These are phyloP conservation scores for Lactarius trivialis DNA, from an alignment of 768 basidiomycete species.

Conservation along the genomic window DNA sequence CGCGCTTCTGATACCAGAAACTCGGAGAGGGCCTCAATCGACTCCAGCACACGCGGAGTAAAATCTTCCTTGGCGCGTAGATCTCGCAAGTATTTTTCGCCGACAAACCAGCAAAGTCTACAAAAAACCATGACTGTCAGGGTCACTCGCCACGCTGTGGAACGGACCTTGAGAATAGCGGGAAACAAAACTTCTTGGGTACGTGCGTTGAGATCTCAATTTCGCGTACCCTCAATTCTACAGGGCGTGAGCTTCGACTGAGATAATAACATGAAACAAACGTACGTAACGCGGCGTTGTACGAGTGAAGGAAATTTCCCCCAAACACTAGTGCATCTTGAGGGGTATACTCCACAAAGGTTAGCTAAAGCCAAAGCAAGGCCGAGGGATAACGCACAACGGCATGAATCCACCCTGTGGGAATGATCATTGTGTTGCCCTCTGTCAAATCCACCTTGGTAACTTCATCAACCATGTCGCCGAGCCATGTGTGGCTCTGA, in stretches of 20 bases:
- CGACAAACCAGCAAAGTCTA: conserved; percentile 89
- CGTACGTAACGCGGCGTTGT: conserved; percentile 80
- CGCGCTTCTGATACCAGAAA: conserved; percentile 77
- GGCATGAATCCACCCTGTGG: conserved; percentile 96
- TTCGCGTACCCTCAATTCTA: conserved; percentile 82
- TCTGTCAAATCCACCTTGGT: conserved; percentile 68
- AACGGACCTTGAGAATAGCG: conserved; percentile 25
- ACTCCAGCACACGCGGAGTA: conserved; percentile 56
- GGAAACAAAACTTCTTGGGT: conserved; percentile 50
- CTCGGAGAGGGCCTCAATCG: conserved; percentile 61
- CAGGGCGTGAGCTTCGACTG: conserved; percentile 9
- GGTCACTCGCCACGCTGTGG: not conserved
- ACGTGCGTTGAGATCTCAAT: conserved; percentile 93
- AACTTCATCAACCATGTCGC: conserved; percentile 88
- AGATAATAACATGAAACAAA: not conserved
- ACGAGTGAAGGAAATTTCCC: conserved; percentile 95
- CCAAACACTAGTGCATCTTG: conserved; percentile 92
- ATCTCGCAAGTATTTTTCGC: conserved; percentile 71
- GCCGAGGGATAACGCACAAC: conserved; percentile 53
- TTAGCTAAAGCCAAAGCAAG: not conserved
- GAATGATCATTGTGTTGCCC: conserved; percentile 91
- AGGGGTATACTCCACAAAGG: conserved; percentile 69
- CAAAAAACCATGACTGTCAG: not conserved
- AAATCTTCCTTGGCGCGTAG: conserved; percentile 53
- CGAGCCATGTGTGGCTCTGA: conserved; percentile 86